These are phyloP conservation scores for Suhomyces choctaworum DNA, from an alignment of 1,139 yeast species.

Conservation along the genomic window DNA sequence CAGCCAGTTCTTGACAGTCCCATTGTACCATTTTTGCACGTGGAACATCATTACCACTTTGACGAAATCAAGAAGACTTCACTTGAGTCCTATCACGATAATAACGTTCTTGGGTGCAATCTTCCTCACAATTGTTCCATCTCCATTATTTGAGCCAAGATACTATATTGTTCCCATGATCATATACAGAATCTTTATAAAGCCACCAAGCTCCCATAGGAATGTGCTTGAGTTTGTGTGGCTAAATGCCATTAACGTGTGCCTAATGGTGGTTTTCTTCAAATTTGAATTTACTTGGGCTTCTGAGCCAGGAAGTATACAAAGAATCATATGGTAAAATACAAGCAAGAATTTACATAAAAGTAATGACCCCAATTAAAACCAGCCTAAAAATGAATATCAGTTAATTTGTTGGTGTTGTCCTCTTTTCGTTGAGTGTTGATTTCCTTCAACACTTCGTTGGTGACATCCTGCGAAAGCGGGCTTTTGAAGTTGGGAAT, in stretches of 20 bases:
- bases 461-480: slow-evolving; percentile 10
- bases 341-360: neutral
- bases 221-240: slow-evolving; percentile 59
- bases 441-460: slow-evolving; percentile 9
- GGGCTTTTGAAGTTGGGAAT: slow-evolving; percentile 11
- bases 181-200: slow-evolving; percentile 64
- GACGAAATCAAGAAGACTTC: slow-evolving; percentile 19
- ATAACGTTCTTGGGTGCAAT: slow-evolving; percentile 55
- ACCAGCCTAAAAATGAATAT: slow-evolving; percentile 2
- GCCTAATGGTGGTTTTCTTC: slow-evolving; percentile 57
- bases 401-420: slow-evolving; percentile 5
- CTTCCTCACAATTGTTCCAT: slow-evolving; percentile 68
- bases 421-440: slow-evolving; percentile 4
- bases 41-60: slow-evolving; percentile 43
- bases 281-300: slow-evolving; percentile 68
- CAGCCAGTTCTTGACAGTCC: slow-evolving; percentile 50
- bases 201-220: slow-evolving; percentile 37
- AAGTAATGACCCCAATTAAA: neutral
- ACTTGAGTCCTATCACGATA: slow-evolving; percentile 35
- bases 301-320: slow-evolving; percentile 54
- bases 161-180: slow-evolving; percentile 82
- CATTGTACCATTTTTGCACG: slow-evolving; percentile 70
- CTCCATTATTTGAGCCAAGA: slow-evolving; percentile 92
- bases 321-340: slow-evolving; percentile 82
- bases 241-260: slow-evolving; percentile 55